These are phyloP conservation scores for Chlorella variabilis DNA, from an alignment of 163 green algal species.

Conservation along the genomic window DNA sequence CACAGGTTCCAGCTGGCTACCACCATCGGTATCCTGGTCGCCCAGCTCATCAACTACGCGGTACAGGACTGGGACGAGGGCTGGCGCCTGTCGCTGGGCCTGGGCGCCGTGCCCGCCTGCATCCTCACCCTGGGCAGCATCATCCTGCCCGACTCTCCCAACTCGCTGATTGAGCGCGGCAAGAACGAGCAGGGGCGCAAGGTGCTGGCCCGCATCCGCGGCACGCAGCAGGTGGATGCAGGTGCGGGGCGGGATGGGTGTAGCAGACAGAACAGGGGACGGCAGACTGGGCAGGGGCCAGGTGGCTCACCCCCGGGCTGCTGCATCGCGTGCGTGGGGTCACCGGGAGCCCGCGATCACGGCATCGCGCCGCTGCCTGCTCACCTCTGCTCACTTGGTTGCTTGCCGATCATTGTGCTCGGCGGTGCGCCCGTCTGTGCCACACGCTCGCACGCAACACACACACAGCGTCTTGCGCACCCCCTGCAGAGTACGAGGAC, in stretches of 20 bases:
- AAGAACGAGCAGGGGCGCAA: slow-evolving; percentile 36
- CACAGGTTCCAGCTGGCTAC: slow-evolving; percentile 73
- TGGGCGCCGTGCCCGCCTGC: slow-evolving; percentile 40
- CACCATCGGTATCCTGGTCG: slow-evolving; percentile 43
- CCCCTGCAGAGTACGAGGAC: slow-evolving; percentile 55
- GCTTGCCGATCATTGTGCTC: too few species aligned
- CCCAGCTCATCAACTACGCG: slow-evolving; percentile 43
- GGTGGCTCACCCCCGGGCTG: too few species aligned
- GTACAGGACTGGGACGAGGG: slow-evolving; percentile 54
- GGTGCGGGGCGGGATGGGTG: too few species aligned
- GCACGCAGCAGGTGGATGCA: slow-evolving; percentile 44
- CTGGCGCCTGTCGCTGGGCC: slow-evolving; percentile 61
- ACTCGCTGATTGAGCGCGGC: slow-evolving; percentile 52
- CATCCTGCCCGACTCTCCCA: slow-evolving; percentile 57
- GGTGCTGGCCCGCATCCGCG: slow-evolving; percentile 50
- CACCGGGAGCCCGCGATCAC: too few species aligned
- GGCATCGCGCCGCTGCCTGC: too few species aligned
- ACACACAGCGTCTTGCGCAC: too few species aligned
- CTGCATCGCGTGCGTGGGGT: too few species aligned
- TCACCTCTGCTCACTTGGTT: too few species aligned
- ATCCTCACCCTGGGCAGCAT: slow-evolving; percentile 48
- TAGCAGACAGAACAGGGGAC: too few species aligned
- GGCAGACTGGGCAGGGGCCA: too few species aligned
- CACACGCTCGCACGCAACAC: too few species aligned
- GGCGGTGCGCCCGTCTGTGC: too few species aligned